These are phyloP conservation scores for Pyrenochaeta sp. DNA, from an alignment of 2,329 filamentous ascomycete genomes.

Conservation along the genomic window DNA sequence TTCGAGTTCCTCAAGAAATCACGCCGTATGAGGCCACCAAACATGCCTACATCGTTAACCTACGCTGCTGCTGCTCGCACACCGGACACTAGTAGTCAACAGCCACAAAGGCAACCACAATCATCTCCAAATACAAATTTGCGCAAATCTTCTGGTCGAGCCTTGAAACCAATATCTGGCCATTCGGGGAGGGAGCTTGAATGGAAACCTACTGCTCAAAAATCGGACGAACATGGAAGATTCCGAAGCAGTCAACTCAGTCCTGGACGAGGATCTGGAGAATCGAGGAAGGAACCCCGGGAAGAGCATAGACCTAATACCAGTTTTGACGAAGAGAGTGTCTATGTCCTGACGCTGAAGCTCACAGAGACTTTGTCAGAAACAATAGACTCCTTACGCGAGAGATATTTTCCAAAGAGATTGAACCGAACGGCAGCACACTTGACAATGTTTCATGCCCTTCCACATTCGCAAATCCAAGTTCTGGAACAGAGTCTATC, in stretches of 20 bases:
- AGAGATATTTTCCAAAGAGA: slow-evolving; percentile 51
- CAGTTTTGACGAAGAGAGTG: slow-evolving; percentile 35
- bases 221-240: slow-evolving; percentile 19
- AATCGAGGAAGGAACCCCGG: slow-evolving; percentile 10
- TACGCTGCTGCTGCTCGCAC: slow-evolving; percentile 32
- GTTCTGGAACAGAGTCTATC: slow-evolving; percentile 44
- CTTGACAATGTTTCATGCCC: slow-evolving; percentile 55
- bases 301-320: slow-evolving; percentile 43
- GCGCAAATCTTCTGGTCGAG: too few relatives aligned
- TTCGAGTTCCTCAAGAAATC: background rate
- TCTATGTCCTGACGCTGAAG: slow-evolving; percentile 55
- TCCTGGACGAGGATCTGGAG: slow-evolving; percentile 10
- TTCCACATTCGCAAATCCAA: slow-evolving; percentile 50
- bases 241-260: slow-evolving; percentile 13
- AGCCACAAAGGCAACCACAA: slow-evolving; percentile 18
- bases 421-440: slow-evolving; percentile 55
- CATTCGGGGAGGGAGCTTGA: too few relatives aligned
- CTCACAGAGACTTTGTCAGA: slow-evolving; percentile 48
- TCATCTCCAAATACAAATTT: slow-evolving; percentile 20
- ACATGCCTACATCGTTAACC: slow-evolving; percentile 17
- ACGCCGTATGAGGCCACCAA: too few relatives aligned
- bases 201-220: too few relatives aligned
- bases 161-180: too few relatives aligned
- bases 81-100: too few relatives aligned
- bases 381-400: slow-evolving; percentile 50